A percentile compares a stretch with the other conserved stretches of the same genome.
Conservation (phyloP, 768 basidiomycete genomes). For the Rhizopogon sp. region DNA sequence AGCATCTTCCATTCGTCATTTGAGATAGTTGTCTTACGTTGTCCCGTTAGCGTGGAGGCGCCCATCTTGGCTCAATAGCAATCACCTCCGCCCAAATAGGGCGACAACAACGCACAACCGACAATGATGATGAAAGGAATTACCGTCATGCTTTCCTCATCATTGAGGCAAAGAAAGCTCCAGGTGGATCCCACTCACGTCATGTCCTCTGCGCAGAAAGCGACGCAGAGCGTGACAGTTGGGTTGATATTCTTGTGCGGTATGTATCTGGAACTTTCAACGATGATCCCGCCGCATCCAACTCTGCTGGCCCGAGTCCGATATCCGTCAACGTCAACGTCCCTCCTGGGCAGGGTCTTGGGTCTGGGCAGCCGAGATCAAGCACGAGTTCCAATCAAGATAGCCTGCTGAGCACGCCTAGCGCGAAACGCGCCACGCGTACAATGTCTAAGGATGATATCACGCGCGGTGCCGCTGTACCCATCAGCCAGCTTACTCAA, state of each 20-base stretch:
- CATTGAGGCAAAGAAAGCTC: slow-evolving; percentile 79
- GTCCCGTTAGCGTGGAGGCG: slow-evolving; percentile 70
- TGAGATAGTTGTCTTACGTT: slow-evolving; percentile 9
- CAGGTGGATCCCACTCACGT: slow-evolving; percentile 63
- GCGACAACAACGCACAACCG: slow-evolving; percentile 72
- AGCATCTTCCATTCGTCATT: slow-evolving; percentile 30
- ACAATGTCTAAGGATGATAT: slow-evolving; percentile 58
- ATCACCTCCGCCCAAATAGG: slow-evolving; percentile 96
- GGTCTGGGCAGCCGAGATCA: slow-evolving; percentile 45
- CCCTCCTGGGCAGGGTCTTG: slow-evolving; percentile 19
- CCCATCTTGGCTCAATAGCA: slow-evolving; percentile 84
- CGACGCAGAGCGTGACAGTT: slow-evolving; percentile 86
- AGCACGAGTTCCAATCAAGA: slow-evolving; percentile 47
- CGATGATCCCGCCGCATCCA: slow-evolving; percentile 53
- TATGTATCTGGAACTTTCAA: slow-evolving; percentile 81
- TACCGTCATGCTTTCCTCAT: slow-evolving; percentile 98
- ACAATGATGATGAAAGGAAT: slow-evolving; percentile 80
- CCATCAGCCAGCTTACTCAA: slow-evolving; percentile 49
- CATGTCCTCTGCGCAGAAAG: slow-evolving; percentile 98
- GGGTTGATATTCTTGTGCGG: slow-evolving; percentile 91
- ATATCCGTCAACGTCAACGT: slow-evolving; percentile 20
- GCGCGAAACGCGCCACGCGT: slow-evolving; percentile 32
- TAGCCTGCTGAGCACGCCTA: slow-evolving; percentile 11
- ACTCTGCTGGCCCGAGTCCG: slow-evolving; percentile 29
- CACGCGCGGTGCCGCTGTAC: slow-evolving; percentile 46